Conservation (phyloP, 208 protist species). For the Acanthamoeba triangularis region DNA sequence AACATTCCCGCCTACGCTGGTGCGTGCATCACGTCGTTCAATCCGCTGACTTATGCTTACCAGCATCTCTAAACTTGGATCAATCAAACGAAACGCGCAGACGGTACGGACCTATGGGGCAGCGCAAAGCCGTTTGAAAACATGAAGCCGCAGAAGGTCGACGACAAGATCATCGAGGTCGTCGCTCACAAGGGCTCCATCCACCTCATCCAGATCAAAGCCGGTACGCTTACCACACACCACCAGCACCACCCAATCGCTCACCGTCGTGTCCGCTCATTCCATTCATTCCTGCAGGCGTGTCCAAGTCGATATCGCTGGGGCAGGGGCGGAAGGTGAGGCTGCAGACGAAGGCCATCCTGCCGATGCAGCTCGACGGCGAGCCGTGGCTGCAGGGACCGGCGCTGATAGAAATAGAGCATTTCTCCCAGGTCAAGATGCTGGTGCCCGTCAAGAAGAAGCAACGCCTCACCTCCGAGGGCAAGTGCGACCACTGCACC, state of each 20-base stretch:
- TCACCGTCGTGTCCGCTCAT: background rate
- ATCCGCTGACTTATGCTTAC: background rate
- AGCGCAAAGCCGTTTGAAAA: constrained; percentile 16
- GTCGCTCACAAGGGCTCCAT: constrained; percentile 67
- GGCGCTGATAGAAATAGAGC: constrained; percentile 64
- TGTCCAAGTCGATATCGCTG: constrained; percentile 46
- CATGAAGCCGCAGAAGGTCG: constrained; percentile 58
- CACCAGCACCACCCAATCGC: background rate
- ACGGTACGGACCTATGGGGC: constrained; percentile 60
- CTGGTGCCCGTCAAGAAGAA: constrained; percentile 54
- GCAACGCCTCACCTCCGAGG: constrained; percentile 2
- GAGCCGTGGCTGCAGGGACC: constrained; percentile 59
- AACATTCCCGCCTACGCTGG: constrained; percentile 68
- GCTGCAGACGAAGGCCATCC: constrained; percentile 55
- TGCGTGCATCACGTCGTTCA: background rate
- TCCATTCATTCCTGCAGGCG: background rate
- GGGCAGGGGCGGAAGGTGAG: constrained; percentile 24
- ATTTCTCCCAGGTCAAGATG: constrained; percentile 63
- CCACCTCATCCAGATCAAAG: constrained; percentile 69
- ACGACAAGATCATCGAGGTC: constrained; percentile 55
- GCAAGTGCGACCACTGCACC: constrained; percentile 41
- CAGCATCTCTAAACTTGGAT: background rate
- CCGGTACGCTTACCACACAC: background rate
- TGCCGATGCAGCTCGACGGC: constrained; percentile 69
- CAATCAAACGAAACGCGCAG: background rate